These are phyloP conservation scores for Cryptosporidium meleagridis DNA, from an alignment of 169 alveolate species.

Conservation along the genomic window DNA sequence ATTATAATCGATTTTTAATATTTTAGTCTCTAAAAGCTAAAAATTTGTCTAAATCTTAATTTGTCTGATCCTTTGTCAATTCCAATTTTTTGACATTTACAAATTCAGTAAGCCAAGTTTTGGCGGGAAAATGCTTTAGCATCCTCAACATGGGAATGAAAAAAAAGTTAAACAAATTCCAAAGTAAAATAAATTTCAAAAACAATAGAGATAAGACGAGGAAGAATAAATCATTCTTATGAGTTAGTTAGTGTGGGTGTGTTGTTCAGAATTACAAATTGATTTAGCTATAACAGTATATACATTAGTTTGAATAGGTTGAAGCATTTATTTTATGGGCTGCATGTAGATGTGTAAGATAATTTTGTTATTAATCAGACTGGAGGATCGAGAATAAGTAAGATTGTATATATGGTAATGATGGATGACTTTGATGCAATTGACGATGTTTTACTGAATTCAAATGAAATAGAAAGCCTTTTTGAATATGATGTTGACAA, in stretches of 20 bases:
- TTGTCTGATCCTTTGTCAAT: background rate
- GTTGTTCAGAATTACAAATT: background rate
- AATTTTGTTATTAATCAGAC: background rate
- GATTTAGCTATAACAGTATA: background rate
- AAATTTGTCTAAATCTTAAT: background rate
- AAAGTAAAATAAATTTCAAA: no score
- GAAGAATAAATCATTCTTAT: background rate
- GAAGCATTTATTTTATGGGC: background rate
- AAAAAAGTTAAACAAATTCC: background rate
- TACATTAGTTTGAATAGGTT: background rate
- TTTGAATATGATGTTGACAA: constrained; percentile 1
- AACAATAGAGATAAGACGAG: background rate
- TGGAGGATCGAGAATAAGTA: background rate
- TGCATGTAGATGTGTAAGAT: background rate
- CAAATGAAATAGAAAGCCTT: constrained; percentile 57
- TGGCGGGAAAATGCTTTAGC: background rate
- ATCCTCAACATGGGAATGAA: background rate
- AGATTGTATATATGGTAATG: background rate
- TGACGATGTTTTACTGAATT: constrained; percentile 59
- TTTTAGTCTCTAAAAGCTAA: background rate
- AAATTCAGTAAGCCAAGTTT: background rate
- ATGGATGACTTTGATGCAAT: constrained; percentile 20
- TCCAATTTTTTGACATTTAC: background rate
- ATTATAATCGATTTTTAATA: no score
- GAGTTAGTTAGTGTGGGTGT: background rate